Evolutionary conservation across 805 yeast genomes (phyloP).

Genomic region (Nakazawaea laoshanensis): DNA sequence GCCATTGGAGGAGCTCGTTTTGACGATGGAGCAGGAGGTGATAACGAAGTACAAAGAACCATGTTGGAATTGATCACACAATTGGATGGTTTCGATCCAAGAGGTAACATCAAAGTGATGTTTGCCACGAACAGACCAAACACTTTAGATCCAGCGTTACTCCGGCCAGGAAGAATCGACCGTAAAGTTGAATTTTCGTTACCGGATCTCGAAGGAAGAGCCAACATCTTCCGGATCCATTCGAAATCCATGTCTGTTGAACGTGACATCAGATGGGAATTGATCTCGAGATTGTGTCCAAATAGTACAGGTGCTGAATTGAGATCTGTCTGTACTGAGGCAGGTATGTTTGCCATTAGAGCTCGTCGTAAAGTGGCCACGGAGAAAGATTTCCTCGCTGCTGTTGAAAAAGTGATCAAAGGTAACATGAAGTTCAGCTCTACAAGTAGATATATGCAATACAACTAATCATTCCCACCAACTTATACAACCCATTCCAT

Average conservation of each 20-base stretch:
- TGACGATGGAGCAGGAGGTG: constrained; percentile 99
- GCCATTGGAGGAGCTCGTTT: constrained; percentile 99
- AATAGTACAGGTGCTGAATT: constrained; percentile 98
- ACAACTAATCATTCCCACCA: constrained; percentile 95
- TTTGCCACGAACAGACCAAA: constrained; percentile 98
- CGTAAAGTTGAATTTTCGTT: constrained; percentile 95
- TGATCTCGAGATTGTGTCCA: constrained; percentile 94
- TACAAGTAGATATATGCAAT: constrained; percentile 98
- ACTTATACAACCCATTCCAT: constrained; percentile 92
- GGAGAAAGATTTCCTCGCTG: constrained; percentile 94
- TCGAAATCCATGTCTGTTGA: constrained; percentile 97
- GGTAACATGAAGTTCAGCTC: constrained; percentile 97
- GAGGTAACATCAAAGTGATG: constrained; percentile 99
- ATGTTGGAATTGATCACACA: constrained; percentile 98
- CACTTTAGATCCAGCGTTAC: constrained; percentile 93
- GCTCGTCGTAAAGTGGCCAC: constrained; percentile 98
- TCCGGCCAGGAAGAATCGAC: constrained; percentile 98
- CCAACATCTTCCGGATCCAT: constrained; percentile 94
- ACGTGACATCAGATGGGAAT: constrained; percentile 96
- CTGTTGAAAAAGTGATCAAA: constrained; percentile 97
- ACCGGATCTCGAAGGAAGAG: constrained; percentile 97
- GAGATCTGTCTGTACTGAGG: constrained; percentile 97
- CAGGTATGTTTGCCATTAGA: constrained; percentile 99
- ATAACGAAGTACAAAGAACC: constrained; percentile 97
- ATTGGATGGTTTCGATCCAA: constrained; percentile 96